A percentile compares a stretch with the other conserved stretches of the same genome.
Conservation (phyloP, 345 rosid species). For the Eutrema heterophyllum region DNA sequence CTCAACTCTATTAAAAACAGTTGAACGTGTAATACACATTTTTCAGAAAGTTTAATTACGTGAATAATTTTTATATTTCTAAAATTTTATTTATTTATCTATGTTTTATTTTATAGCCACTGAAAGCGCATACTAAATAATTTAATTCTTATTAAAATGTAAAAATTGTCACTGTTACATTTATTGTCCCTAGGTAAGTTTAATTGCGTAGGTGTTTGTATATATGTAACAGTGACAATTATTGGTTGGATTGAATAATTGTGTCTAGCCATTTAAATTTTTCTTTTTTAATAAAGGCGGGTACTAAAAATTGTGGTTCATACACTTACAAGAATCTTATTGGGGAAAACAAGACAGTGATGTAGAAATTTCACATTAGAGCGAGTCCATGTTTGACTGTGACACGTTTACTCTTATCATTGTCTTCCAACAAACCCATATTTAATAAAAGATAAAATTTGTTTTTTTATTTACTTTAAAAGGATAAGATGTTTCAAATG, state of each 20-base stretch:
- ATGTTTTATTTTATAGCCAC: background rate
- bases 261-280: background rate
- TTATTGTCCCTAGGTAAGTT: background rate
- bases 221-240: no score
- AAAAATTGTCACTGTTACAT: background rate
- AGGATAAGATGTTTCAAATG: slow-evolving; percentile 8
- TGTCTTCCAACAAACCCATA: slow-evolving; percentile 17
- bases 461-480: background rate
- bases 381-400: slow-evolving; percentile 14
- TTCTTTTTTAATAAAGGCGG: background rate
- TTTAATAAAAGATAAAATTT: background rate
- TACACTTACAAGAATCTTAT: slow-evolving; percentile 19
- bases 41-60: background rate
- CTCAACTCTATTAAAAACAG: background rate
- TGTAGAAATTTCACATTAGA: slow-evolving; percentile 14
- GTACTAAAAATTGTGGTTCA: slow-evolving; percentile 17
- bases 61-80: background rate
- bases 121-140: background rate
- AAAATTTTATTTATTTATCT: no score
- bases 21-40: background rate
- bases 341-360: slow-evolving; percentile 7
- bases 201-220: background rate
- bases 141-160: background rate
- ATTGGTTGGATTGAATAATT: background rate
- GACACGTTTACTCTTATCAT: slow-evolving; percentile 28